Evolutionary conservation across 495 filamentous ascomycete genomes (phyloP).

Genomic region (Penicillium alfredii): DNA sequence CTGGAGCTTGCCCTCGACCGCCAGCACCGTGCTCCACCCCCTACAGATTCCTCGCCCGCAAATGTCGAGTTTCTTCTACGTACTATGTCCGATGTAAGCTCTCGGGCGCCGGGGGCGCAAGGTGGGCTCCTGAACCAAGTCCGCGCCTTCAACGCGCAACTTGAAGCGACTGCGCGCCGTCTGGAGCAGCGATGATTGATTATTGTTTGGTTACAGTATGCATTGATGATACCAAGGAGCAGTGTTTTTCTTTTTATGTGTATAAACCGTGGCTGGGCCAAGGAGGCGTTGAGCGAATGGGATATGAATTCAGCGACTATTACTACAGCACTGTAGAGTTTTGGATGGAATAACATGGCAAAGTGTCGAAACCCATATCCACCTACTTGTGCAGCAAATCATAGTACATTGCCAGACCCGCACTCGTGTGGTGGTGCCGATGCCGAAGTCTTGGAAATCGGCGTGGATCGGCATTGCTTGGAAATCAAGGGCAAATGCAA

Average conservation of each 20-base stretch:
- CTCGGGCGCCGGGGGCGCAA: constrained; percentile 30
- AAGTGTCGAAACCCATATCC: no score
- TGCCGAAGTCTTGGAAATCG: no score
- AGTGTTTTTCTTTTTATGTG: constrained; percentile 8
- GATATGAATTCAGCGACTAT: no score
- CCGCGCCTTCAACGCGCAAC: constrained; percentile 39
- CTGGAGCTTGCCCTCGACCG: constrained; percentile 44
- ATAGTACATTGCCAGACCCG: no score
- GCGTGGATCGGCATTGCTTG: constrained; percentile 1
- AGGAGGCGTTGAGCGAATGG: constrained; percentile 3
- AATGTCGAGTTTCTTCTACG: constrained; percentile 42
- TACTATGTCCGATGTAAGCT: constrained; percentile 37
- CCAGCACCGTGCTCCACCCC: constrained; percentile 20
- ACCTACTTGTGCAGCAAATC: no score
- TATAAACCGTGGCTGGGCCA: constrained; percentile 4
- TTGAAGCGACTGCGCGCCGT: constrained; percentile 31
- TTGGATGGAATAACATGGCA: no score
- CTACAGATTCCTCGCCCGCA: constrained; percentile 19
- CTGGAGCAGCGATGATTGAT: constrained; percentile 19
- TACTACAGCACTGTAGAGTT: no score
- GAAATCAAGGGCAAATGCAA: no score
- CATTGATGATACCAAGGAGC: constrained; percentile 9
- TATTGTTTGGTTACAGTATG: background rate
- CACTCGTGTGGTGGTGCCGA: no score
- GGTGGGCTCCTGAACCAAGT: constrained; percentile 41